Base-by-base conservation (phyloP, 768 basidiomycete species). In the Mycena vulgaris region DNA sequence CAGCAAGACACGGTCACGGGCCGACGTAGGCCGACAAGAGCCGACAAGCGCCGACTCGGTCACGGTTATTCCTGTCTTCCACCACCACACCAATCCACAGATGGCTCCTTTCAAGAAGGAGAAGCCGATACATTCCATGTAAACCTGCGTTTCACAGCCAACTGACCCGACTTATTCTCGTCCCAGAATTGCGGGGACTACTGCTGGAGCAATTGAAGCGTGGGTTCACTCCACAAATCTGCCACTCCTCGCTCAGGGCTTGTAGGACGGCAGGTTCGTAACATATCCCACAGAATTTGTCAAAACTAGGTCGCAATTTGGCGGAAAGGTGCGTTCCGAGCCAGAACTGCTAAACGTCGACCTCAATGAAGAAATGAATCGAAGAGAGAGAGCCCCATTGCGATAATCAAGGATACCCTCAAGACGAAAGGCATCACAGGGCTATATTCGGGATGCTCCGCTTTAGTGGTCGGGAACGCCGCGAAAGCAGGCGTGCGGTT, bases 401-500 rank as follows among this genome's bases (percentile, higher is more conserved):
- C 89, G 8, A 95, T 98, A 73, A 83, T 96, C 69, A 85, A 85
- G 51, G 87, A 90, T 31, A 99, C 97, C 0, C 65, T 97, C 31
- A 85, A 86, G 68, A 87, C 87, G 1, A 90, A 93, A 70, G 98
- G 98, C 11, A 73, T 98, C 17, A 78, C 79, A 0, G 98, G 97
- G 0, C 86, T 99, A n/a, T 99, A 99, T 74, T 94, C 96, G 0
- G 96, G 97, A 77, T 95, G 94, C 76, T 89, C 88, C 23, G 97
- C 98, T 0, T 87, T 99, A 19, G 89, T 99, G 7, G 85, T 96
- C 17, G 98, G 97, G 16, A 99, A 99, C 79, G 88, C 97, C 0
- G 78, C 90, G 74, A 99, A 99, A 84, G 98, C 98, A 1, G 98
- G 97, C 5, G 97, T 99, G 40, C 88, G 98, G 48, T 99, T 99